Evolutionary conservation across 176 grass and related monocot genomes (phyloP), one percentile per base, ranked within the genome.

Genomic region (Aegilops bicornis): DNA sequence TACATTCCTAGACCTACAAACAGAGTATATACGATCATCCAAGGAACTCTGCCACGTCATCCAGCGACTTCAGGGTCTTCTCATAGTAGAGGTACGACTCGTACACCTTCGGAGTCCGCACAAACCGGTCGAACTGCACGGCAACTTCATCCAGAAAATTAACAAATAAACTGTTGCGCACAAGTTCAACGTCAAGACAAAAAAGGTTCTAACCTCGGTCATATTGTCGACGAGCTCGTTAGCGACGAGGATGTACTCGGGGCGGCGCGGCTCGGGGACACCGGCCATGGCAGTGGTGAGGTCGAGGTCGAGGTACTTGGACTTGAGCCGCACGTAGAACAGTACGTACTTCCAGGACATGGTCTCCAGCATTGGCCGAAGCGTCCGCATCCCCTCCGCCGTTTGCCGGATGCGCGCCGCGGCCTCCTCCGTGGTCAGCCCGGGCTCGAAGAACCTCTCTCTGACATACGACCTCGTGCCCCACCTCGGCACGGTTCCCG

Each of bases 191-290:
- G 1, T 16, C 20, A 50, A 48, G 9, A 14, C 12, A 17, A 20
- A 17, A 20, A 36, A 43, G 42, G 33, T 35, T 23, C 10, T 54
- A 16, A 20, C 95, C 89, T 95, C 96, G 0, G 93, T 82, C 91
- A 98, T 98, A 91, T 92, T 90, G 64, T 98, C 93, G 30, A 98
- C 93, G 60, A 98, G 79, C 86, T 98, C 88, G 86, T 98, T 98
- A 4, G 93, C 93, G 20, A 91, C 90, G 74, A 79, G n/a, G n/a
- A n/a, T n/a, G n/a, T n/a, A n/a, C n/a, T n/a, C n/a, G n/a, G n/a
- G n/a, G n/a, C n/a, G n/a, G n/a, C n/a, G n/a, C n/a, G n/a, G n/a
- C n/a, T n/a, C n/a, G n/a, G n/a, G n/a, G n/a, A n/a, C n/a, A n/a
- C n/a, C n/a, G n/a, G n/a, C n/a, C n/a, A n/a, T n/a, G n/a, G n/a